Base-by-base conservation (phyloP, 192 early-diverging fungal species). In the Backusella tuberculispora region DNA sequence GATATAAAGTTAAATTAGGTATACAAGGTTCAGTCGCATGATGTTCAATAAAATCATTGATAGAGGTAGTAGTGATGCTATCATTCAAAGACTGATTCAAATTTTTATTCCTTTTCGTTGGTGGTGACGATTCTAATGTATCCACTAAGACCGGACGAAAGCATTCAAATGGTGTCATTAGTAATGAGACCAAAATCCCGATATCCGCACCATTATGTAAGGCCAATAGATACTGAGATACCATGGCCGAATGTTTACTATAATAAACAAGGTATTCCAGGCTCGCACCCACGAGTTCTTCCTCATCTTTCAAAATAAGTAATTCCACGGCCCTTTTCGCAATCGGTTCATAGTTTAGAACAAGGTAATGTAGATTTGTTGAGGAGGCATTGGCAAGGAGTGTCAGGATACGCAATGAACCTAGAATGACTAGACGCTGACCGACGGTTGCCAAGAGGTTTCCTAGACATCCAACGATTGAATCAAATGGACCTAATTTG, bases 211-310 rank as follows among this genome's bases (percentile, higher is more conserved):
- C 86, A 34, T 85, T 80, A 53, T 82, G 79, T 37, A 67, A 68
- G 56, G 81, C 72, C n/a, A 81, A 68, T 19, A 89, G 76, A 24
- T 85, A 83, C 12, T 79, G 77, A 29, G 80, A 72, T 2, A 84
- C 80, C 1, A 84, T 75, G 5, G 78, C 79, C 34, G 83, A 82
- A 21, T 86, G 74, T 45, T 78, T 79, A 29, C 90, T 84, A 74
- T 83, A 92, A 74, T 89, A 82, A 73, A 92, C 92, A 6, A 93
- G 79, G 72, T 88, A 93, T 72, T 95, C 94, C 67, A 93, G 79
- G 63, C 81, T 83, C 2, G 84, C 81, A 13, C 90, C 87, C 19
- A 93, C 78, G 17, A 89, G 71, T 48, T 90, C 90, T 38, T 93
- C 90, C 29, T 93, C 87, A 14, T 70, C 45, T 21, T 90, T 70